These are phyloP conservation scores for Bocquillonia castaneifolia DNA, from an alignment of 441 rosid species.

Conservation along the genomic window DNA sequence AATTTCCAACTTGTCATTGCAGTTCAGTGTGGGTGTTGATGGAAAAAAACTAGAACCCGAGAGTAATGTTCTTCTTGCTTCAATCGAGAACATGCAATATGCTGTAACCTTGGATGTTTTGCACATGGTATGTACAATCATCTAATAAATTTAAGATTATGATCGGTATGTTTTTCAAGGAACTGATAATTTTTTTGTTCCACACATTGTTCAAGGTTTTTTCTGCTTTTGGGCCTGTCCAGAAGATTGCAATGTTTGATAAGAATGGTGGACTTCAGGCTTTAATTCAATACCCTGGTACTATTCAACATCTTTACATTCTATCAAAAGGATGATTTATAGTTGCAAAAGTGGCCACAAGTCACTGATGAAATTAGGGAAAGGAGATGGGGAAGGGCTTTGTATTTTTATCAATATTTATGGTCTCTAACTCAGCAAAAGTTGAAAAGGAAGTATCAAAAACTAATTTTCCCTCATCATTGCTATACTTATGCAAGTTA, in stretches of 20 bases:
- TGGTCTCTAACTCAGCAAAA: no score
- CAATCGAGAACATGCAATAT: constrained; percentile 99
- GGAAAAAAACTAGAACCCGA: constrained; percentile 96
- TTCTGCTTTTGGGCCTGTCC: constrained; percentile 86
- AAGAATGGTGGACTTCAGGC: constrained; percentile 97
- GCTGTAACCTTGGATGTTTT: constrained; percentile 95
- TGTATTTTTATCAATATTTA: neutral
- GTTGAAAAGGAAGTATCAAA: no score
- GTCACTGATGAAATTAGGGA: neutral
- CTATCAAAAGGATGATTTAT: neutral
- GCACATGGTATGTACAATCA: constrained; percentile 57
- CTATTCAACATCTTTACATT: neutral
- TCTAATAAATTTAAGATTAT: neutral
- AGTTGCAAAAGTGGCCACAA: neutral
- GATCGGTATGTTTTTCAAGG: neutral
- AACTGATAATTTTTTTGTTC: constrained; percentile 6
- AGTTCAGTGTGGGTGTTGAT: constrained; percentile 76
- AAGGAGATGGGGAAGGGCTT: neutral
- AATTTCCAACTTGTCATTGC: constrained; percentile 23
- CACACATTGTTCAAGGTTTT: constrained; percentile 54
- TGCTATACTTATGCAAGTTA: neutral
- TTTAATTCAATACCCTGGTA: constrained; percentile 90
- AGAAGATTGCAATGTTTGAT: constrained; percentile 99
- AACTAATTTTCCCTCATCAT: neutral
- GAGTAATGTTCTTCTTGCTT: constrained; percentile 97